phyloP scores from a whole-genome alignment of 2,329 filamentous ascomycete genomes.

The Nothophoma quercina region DNA sequence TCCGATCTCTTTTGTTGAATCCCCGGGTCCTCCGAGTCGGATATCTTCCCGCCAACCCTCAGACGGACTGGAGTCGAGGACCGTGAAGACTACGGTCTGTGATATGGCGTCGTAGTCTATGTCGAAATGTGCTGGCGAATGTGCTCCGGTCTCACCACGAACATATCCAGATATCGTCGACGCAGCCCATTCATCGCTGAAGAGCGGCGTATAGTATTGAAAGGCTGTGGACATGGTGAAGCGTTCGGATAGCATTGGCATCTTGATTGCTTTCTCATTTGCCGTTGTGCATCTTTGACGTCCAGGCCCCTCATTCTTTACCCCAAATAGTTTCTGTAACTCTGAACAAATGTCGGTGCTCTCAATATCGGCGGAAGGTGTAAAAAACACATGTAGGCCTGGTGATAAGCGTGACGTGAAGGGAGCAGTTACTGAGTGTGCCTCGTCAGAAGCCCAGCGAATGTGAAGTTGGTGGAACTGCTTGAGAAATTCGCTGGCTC shows the following conservation, averaged over 20 bases:
- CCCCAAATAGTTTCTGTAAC: slow-evolving; percentile 65
- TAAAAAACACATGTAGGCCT: slow-evolving; percentile 83
- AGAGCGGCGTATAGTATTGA: slow-evolving; percentile 70
- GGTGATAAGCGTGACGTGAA: slow-evolving; percentile 78
- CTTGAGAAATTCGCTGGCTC: slow-evolving; percentile 64
- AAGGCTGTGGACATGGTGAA: slow-evolving; percentile 69
- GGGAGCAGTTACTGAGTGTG: slow-evolving; percentile 70
- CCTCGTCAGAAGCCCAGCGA: slow-evolving; percentile 72
- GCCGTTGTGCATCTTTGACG: slow-evolving; percentile 62
- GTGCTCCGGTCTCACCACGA: neutral
- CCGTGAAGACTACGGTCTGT: slow-evolving; percentile 69
- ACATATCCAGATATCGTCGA: neutral
- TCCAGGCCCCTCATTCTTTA: too few species aligned
- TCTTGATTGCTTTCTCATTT: slow-evolving; percentile 67
- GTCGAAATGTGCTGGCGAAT: slow-evolving; percentile 69
- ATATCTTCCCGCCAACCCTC: slow-evolving; percentile 55
- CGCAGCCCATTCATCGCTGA: slow-evolving; percentile 5
- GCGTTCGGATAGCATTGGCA: slow-evolving; percentile 63
- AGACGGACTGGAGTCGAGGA: slow-evolving; percentile 62
- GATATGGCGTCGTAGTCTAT: slow-evolving; percentile 78
- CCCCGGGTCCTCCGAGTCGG: slow-evolving; percentile 28
- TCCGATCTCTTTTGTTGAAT: slow-evolving; percentile 78
- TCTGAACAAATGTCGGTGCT: slow-evolving; percentile 61
- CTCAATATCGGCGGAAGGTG: slow-evolving; percentile 58
- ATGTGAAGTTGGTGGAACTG: slow-evolving; percentile 77